Base-by-base conservation (phyloP, 202 grass and related monocot genomes). In the Alloteropsis angusta region DNA sequence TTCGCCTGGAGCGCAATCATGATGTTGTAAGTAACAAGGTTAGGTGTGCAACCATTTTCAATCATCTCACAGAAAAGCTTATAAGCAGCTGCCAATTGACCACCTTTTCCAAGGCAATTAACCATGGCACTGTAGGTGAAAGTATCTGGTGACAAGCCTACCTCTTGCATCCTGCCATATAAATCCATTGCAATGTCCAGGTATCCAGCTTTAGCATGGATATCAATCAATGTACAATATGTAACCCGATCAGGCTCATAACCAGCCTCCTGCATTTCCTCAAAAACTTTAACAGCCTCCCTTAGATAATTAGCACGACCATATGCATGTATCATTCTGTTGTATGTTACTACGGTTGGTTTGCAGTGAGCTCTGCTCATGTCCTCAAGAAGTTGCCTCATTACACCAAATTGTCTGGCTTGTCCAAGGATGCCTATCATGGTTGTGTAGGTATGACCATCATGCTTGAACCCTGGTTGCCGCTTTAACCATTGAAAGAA, bases 51-150 rank as follows among this genome's bases (percentile, higher is more conserved):
- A 16, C 96, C 96, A 25, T 91, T 91, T 79, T 91, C 84, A 60
- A 95, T 88, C 96, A 95, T 98, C 79, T 98, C 90, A 65, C 90
- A 89, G 61, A 98, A 98, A 69, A 98, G 87, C 61, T 89, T 87
- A 59, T 91, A 93, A 18, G 96, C 87, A 59, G 81, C 92, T 15
- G 72, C 81, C 61, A 98, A 68, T 65, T 92, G 90, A 10, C 92
- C 96, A 72, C 87, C 90, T 86, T 98, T 98, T 79, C 92, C 92
- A 1, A 99, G 89, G 72, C 96, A 99, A 74, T 99, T 99, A 55
- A 99, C 92, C 96, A 99, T 99, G 71, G 87, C 92, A 74, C 88
- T 98, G 65, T 95, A 98, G 36, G 96, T 98, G 80, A 95, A 98
- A 43, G 96, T 98, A 69, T 98, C 96, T 1, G 90, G 87, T 53